Evolutionary conservation across 495 filamentous ascomycete species (phyloP), one percentile per base, ranked within the genome.

Genomic region (Entonaema liquescens): DNA sequence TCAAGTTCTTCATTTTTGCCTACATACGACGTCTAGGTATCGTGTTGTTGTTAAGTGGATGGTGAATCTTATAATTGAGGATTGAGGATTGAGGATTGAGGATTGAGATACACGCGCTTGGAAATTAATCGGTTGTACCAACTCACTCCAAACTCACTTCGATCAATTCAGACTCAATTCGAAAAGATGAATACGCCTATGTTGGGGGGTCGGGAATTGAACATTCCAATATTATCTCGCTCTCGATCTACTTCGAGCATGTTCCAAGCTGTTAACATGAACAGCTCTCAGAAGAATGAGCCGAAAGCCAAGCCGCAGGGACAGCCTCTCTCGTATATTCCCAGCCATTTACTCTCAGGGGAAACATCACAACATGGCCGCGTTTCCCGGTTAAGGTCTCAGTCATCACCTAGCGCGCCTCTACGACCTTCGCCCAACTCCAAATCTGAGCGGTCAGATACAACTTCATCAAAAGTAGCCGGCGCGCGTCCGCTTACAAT

Each of bases 201-300:
- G 2, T 17, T 38, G 1, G 31, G 28, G 9, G 59, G 58, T 9
- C 6, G 57, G 17, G 23, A 28, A 26, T 61, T 19, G 19, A 61
- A 29, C 40, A 12, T 49, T 50, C n/a, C 65, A 33, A 56, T 52
- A 21, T 50, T 74, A 21, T 61, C 64, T 52, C 68, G 65, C 38
- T 68, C 68, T 2, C 64, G 62, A 23, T 75, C 73, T 2, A 59
- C 66, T 7, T 75, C 70, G 21, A 62, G 65, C 21, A 65, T 73
- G 31, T 59, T 64, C 33, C 59, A 70, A 35, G 29, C 62, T n/a
- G 47, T 56, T 35, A 15, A 50, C 2, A 49, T 56, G 28, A 15
- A 50, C 2, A 49, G n/a, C 42, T 47, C 42, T 57, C 26, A 5
- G 64, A 58, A 11, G 62, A 64, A 17, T 68, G 62, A 53, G 49